phyloP scores from a whole-genome alignment of 2,329 filamentous ascomycete species.

The Didymella segeticola region DNA sequence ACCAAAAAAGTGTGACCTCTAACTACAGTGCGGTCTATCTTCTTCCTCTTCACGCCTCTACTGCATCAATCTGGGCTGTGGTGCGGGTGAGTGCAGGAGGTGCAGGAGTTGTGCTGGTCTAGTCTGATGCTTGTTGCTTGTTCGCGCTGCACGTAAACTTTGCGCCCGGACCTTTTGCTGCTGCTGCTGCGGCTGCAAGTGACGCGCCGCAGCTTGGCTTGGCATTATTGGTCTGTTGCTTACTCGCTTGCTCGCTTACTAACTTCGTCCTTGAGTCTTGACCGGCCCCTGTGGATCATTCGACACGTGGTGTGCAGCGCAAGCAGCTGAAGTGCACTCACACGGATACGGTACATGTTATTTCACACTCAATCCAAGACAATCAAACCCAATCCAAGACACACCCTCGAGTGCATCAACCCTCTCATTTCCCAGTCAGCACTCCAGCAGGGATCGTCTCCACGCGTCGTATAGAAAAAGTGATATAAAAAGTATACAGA shows the following conservation, averaged over 20 bases:
- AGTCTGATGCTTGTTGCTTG: too few relatives aligned
- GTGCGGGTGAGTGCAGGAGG: not conserved
- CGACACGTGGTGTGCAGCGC: too few relatives aligned
- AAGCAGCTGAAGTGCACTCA: too few relatives aligned
- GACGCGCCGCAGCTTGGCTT: conserved; percentile 30
- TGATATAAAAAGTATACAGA: too few relatives aligned
- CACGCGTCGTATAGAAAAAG: too few relatives aligned
- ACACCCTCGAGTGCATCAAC: too few relatives aligned
- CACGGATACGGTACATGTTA: too few relatives aligned
- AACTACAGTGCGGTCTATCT: not conserved
- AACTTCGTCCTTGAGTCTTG: too few relatives aligned
- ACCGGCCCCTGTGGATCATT: conserved; percentile 4
- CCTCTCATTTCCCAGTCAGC: too few relatives aligned
- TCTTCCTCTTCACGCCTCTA: not conserved
- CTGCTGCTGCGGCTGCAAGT: conserved; percentile 20
- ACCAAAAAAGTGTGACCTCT: conserved; percentile 4
- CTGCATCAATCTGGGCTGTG: not conserved
- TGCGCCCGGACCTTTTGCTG: conserved; percentile 14
- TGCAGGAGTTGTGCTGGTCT: not conserved
- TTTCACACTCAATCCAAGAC: too few relatives aligned
- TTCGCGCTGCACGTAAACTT: conserved; percentile 27
- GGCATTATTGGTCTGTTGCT: not conserved
- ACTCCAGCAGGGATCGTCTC: conserved; percentile 15
- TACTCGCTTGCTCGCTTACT: not conserved
- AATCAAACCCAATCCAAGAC: too few relatives aligned